Percentiles rank a stretch among this genome's conserved stretches.
phyloP scores from a whole-genome alignment of 2,329 filamentous ascomycete species.

The Gliomastix tumulicola region DNA sequence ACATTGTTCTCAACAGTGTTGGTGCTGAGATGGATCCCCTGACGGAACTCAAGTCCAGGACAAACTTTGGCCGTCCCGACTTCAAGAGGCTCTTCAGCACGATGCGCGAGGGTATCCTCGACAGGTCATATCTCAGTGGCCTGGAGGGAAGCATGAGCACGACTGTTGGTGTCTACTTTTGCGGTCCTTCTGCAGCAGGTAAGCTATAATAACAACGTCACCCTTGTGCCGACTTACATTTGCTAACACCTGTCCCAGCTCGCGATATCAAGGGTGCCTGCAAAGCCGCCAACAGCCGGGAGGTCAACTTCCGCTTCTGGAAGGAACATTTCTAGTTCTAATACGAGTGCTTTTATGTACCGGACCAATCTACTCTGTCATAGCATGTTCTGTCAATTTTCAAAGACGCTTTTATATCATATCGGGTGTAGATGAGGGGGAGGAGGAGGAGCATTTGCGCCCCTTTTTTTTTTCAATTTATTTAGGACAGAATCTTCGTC shows the following conservation, averaged over 20 bases:
- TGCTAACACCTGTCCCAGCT: conserved; percentile 48
- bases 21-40: conserved; percentile 83
- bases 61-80: conserved; percentile 92
- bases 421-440: too few species aligned
- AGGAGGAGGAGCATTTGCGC: too few species aligned
- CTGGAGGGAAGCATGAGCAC: conserved; percentile 71
- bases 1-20: conserved; percentile 94
- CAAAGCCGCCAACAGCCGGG: conserved; percentile 61
- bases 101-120: conserved; percentile 82
- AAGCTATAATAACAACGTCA: too few species aligned
- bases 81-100: conserved; percentile 72
- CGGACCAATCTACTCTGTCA: neutral
- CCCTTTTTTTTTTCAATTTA: too few species aligned
- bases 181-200: conserved; percentile 72
- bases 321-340: conserved; percentile 94
- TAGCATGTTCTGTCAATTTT: too few species aligned
- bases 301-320: conserved; percentile 96
- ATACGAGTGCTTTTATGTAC: too few species aligned
- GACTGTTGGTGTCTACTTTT: conserved; percentile 96
- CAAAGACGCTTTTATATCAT: too few species aligned
- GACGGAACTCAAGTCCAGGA: conserved; percentile 82
- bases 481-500: too few species aligned
- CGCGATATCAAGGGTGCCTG: conserved; percentile 80
- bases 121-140: conserved; percentile 78
- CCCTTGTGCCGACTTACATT: too few species aligned